Evolutionary conservation across 495 filamentous ascomycete genomes (phyloP), one percentile per base, ranked within the genome.

Genomic region (Ramalina intermedia): DNA sequence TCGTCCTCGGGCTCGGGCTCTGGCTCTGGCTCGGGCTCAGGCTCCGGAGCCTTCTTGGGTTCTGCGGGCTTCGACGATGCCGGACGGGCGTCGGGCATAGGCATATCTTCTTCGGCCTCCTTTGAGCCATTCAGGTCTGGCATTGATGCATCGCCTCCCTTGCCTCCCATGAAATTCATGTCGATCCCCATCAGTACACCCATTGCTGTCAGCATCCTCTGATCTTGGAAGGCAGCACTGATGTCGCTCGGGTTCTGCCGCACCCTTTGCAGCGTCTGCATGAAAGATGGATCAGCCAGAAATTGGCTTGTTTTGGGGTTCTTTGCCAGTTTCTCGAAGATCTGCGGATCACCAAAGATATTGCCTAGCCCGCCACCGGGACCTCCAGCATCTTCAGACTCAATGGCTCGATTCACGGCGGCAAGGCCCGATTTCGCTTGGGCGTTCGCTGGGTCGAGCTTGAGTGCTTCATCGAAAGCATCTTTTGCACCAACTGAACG

Each of bases 131-230:
- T 37, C 24, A 59, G 21, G 18, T 57, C 55, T 23, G 67, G 61
- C 29, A 64, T 63, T 41, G 62, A 69, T 24, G 65, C 76, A 8
- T 58, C 63, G 9, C 58, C 63, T 29, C 71, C 77, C 18, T 70
- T 70, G 21, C 74, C 69, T 41, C 66, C 76, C 37, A 76, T 79
- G 66, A 94, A 85, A 52, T 79, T 79, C 86, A 96, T 93, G 59
- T 96, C 90, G 48, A 96, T 81, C 23, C 93, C 91, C 68, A 98
- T 72, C 48, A 96, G 63, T 29, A 95, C 91, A 55, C 88, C 87
- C 67, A 98, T 79, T 17, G 96, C 91, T 66, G 93, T 84, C 57
- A 98, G 72, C 71, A 98, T 86, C 37, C 93, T 73, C 4, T 87
- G 93, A 63, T 98, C 91, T 49, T 80, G 70, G 61, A 98, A 82